Conservation (phyloP, 2,329 filamentous ascomycete genomes). For the Fusarium foetens region DNA sequence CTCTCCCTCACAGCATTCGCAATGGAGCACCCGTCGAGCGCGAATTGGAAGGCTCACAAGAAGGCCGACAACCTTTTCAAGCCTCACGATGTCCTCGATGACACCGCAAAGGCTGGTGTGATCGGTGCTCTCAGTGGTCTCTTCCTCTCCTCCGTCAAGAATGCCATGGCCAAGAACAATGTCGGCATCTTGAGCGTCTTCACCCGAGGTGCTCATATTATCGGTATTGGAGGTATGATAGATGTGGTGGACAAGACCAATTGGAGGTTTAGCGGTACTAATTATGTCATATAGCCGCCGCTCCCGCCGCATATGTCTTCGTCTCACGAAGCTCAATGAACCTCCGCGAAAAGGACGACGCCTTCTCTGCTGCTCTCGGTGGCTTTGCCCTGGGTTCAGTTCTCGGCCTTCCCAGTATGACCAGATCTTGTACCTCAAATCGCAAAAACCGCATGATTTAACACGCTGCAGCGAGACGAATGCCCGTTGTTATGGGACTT, state of each 20-base stretch:
- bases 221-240: constrained; percentile 59
- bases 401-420: constrained; percentile 79
- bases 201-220: constrained; percentile 78
- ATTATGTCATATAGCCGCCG: constrained; percentile 59
- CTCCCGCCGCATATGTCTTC: constrained; percentile 81
- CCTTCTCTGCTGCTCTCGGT: constrained; percentile 77
- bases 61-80: constrained; percentile 62
- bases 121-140: constrained; percentile 75
- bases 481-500: constrained; percentile 77
- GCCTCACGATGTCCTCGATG: constrained; percentile 78
- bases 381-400: constrained; percentile 81
- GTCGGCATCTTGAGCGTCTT: constrained; percentile 84
- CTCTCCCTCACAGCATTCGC: constrained; percentile 35
- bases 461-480: constrained; percentile 56
- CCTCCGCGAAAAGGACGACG: constrained; percentile 84
- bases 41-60: constrained; percentile 43
- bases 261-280: constrained; percentile 34
- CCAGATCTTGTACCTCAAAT: constrained; percentile 56
- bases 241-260: constrained; percentile 10
- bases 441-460: constrained; percentile 21
- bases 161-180: constrained; percentile 85
- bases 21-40: constrained; percentile 49
- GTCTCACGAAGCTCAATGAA: constrained; percentile 81
- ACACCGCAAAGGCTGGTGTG: constrained; percentile 70
- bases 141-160: constrained; percentile 82